These are phyloP conservation scores for Puccinia polysora DNA, from an alignment of 1,284 basidiomycete genomes.

Conservation along the genomic window DNA sequence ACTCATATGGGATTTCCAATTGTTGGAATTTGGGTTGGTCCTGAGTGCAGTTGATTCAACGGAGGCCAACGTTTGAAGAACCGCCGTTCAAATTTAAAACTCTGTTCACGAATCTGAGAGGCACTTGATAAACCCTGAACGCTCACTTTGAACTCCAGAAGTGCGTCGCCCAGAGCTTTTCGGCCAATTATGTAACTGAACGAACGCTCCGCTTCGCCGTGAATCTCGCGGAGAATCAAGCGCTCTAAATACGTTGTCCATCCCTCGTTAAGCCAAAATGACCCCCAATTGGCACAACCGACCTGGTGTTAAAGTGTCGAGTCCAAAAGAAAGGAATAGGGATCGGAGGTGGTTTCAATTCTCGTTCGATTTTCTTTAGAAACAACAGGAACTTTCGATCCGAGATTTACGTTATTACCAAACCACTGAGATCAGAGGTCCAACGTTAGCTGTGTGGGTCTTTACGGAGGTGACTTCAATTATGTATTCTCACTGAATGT, in stretches of 20 bases:
- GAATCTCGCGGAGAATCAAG: conserved; percentile 67
- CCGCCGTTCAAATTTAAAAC: neutral
- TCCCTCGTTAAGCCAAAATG: conserved; percentile 56
- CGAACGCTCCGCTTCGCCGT: conserved; percentile 73
- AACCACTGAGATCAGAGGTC: conserved; percentile 65
- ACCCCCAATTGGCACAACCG: conserved; percentile 44
- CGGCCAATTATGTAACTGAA: conserved; percentile 74
- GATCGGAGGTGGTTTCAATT: conserved; percentile 89
- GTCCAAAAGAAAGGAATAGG: conserved; percentile 50
- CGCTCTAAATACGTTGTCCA: conserved; percentile 95
- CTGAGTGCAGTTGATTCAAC: neutral
- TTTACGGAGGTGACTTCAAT: neutral
- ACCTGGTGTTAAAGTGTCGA: conserved; percentile 5
- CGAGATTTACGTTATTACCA: conserved; percentile 68
- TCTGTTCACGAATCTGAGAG: neutral
- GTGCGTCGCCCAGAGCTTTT: conserved; percentile 68
- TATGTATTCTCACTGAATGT: conserved; percentile 34
- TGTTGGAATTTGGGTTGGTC: conserved; percentile 69
- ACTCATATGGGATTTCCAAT: conserved; percentile 75
- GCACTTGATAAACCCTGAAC: too few species aligned
- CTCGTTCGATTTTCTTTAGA: conserved; percentile 49
- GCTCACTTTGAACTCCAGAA: conserved; percentile 57
- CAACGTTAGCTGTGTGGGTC: neutral
- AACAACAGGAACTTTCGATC: neutral
- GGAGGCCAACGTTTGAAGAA: neutral